Conservation (phyloP, 768 basidiomycete species). For the Cytidiella melzeri region DNA sequence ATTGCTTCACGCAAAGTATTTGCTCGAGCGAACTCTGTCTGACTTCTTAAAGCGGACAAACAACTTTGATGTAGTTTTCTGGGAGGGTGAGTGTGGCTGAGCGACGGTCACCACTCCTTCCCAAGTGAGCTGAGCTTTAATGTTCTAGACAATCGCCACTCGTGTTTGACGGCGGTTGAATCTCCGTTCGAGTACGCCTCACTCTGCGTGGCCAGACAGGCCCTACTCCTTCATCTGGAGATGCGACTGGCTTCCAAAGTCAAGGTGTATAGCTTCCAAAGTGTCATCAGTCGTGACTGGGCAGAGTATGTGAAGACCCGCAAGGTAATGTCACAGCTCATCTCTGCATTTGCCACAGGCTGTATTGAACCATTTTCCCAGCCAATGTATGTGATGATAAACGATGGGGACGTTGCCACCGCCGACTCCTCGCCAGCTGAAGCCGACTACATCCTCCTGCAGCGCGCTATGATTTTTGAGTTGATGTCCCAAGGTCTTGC, state of each 20-base stretch:
- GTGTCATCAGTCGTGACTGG: conserved; percentile 42
- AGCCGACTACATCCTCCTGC: conserved; percentile 33
- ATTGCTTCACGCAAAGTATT: conserved; percentile 52
- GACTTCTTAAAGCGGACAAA: conserved; percentile 45
- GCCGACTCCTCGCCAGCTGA: conserved; percentile 13
- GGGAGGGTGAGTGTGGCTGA: conserved; percentile 46
- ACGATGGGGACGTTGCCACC: conserved; percentile 55
- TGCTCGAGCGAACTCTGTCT: conserved; percentile 45
- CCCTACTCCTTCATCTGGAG: no score
- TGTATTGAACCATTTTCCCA: conserved; percentile 22
- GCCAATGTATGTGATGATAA: conserved; percentile 64
- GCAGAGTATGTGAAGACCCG: conserved; percentile 35
- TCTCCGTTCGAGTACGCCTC: no score
- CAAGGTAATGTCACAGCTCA: conserved; percentile 33
- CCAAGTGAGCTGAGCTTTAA: no score
- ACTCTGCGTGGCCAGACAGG: no score
- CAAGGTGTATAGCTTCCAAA: conserved; percentile 40
- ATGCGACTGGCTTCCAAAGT: no score
- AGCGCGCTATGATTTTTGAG: conserved; percentile 44
- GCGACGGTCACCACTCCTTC: no score
- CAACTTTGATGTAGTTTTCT: conserved; percentile 61
- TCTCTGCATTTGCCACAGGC: not conserved
- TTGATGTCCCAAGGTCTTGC: conserved; percentile 45
- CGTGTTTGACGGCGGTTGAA: no score
- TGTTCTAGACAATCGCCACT: no score